Evolutionary conservation across 768 basidiomycete species (phyloP).

Genomic region (Gymnopilus dilepis): DNA sequence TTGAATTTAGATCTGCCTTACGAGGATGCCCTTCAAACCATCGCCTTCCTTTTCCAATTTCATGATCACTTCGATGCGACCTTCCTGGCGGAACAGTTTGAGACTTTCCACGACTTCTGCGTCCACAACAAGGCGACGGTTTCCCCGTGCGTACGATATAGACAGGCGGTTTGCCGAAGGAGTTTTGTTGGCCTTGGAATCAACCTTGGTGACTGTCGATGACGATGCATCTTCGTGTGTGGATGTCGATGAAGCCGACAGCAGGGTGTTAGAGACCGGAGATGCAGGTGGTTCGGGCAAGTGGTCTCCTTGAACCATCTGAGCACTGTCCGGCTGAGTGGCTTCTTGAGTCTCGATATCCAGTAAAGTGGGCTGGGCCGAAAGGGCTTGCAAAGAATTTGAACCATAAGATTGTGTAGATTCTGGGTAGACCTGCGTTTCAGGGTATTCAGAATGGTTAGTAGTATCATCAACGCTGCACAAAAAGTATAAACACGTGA

Average conservation of each 20-base stretch:
- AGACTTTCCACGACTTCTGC: slow-evolving; percentile 85
- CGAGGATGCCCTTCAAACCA: slow-evolving; percentile 76
- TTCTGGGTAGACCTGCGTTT: slow-evolving; percentile 45
- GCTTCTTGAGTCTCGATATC: slow-evolving; percentile 44
- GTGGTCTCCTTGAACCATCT: slow-evolving; percentile 44
- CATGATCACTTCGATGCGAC: slow-evolving; percentile 83
- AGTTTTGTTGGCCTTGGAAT: slow-evolving; percentile 45
- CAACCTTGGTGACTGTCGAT: slow-evolving; percentile 37
- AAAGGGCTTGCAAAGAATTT: slow-evolving; percentile 49
- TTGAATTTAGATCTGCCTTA: slow-evolving; percentile 36
- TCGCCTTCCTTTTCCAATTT: slow-evolving; percentile 59
- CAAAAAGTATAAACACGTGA: slow-evolving; percentile 42
- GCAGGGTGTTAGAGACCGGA: slow-evolving; percentile 54
- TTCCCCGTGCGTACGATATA: slow-evolving; percentile 92
- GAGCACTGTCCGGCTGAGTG: slow-evolving; percentile 26
- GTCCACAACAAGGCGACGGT: slow-evolving; percentile 85
- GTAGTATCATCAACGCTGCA: slow-evolving; percentile 51
- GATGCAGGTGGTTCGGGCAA: slow-evolving; percentile 66
- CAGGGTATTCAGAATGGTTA: slow-evolving; percentile 52
- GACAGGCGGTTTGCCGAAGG: slow-evolving; percentile 89
- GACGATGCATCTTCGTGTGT: slow-evolving; percentile 53
- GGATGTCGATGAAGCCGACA: slow-evolving; percentile 45
- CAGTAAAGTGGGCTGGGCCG: slow-evolving; percentile 57
- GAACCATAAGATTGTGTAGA: slow-evolving; percentile 23
- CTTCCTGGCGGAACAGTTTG: slow-evolving; percentile 80